Percentiles rank a stretch among this genome's conserved stretches.
phyloP scores from a whole-genome alignment of 2,329 filamentous ascomycete species.

The Verticillium alfalfae region DNA sequence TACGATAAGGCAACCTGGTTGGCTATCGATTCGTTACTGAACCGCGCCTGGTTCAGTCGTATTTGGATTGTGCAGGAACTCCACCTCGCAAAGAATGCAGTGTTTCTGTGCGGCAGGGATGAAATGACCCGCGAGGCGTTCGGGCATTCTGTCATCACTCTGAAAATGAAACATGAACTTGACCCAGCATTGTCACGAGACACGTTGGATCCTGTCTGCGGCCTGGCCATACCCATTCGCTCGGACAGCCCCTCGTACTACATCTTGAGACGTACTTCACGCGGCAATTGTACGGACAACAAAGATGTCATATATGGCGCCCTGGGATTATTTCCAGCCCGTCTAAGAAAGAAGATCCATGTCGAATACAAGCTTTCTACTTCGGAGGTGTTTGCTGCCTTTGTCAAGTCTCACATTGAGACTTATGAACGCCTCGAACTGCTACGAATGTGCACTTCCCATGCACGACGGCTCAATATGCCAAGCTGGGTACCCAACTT shows the following conservation, averaged over 20 bases:
- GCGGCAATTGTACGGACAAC: background rate
- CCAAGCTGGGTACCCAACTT: background rate
- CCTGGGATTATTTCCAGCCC: background rate
- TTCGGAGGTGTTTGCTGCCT: background rate
- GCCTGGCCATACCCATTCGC: background rate
- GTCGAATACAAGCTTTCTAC: background rate
- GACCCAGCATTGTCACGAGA: background rate
- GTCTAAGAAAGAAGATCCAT: background rate
- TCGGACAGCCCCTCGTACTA: background rate
- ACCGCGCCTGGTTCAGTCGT: constrained; percentile 2
- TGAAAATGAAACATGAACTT: background rate
- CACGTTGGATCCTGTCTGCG: background rate
- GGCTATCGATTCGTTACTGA: background rate
- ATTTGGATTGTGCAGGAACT: constrained; percentile 6
- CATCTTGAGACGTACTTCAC: background rate
- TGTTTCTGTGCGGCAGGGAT: constrained; percentile 1
- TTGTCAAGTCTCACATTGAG: background rate
- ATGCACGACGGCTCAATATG: background rate
- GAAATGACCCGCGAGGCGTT: background rate
- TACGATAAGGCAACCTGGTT: background rate
- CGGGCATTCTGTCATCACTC: background rate
- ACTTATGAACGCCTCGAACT: background rate
- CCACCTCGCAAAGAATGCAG: background rate
- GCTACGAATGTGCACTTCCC: background rate
- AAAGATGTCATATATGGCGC: background rate